phyloP scores from a whole-genome alignment of 1,284 basidiomycete genomes.

The Heterobasidion irregulare region DNA sequence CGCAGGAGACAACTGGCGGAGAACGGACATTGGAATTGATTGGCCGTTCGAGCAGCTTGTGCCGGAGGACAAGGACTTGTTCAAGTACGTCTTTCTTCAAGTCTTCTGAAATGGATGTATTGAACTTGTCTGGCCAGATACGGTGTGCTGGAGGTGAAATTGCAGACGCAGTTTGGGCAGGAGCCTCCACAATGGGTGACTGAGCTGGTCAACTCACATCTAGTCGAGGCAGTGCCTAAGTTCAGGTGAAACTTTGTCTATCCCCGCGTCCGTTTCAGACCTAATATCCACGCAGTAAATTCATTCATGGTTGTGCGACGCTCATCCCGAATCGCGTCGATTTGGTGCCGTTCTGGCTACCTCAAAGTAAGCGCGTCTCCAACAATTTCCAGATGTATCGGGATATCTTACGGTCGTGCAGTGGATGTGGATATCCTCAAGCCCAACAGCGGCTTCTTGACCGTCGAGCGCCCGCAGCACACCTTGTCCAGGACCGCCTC shows the following conservation, averaged over 20 bases:
- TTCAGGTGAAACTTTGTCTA: conserved; percentile 39
- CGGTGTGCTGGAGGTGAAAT: conserved; percentile 92
- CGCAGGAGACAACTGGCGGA: conserved; percentile 86
- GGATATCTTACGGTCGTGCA: conserved; percentile 20
- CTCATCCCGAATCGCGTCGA: conserved; percentile 91
- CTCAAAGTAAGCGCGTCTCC: conserved; percentile 56
- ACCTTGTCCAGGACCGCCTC: conserved; percentile 31
- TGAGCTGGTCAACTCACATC: conserved; percentile 88
- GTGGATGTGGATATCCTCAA: conserved; percentile 94
- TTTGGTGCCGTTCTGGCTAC: conserved; percentile 98
- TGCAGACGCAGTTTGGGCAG: conserved; percentile 95
- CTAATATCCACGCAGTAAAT: conserved; percentile 57
- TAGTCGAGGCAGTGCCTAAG: conserved; percentile 91
- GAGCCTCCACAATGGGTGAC: conserved; percentile 96
- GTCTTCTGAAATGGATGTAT: not conserved
- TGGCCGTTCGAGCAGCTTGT: conserved; percentile 80
- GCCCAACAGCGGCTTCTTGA: conserved; percentile 69
- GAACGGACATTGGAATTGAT: conserved; percentile 92
- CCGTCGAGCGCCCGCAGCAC: conserved; percentile 67
- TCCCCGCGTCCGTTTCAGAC: conserved; percentile 6
- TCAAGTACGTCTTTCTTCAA: conserved; percentile 56
- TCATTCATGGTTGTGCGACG: conserved; percentile 96
- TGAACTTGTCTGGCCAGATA: conserved; percentile 35
- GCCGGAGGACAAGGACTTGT: conserved; percentile 82
- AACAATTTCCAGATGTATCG: not conserved